A percentile compares a stretch with the other conserved stretches of the same genome.
Conservation (phyloP, 2,329 filamentous ascomycete genomes). For the Cryphonectria radicalis region DNA sequence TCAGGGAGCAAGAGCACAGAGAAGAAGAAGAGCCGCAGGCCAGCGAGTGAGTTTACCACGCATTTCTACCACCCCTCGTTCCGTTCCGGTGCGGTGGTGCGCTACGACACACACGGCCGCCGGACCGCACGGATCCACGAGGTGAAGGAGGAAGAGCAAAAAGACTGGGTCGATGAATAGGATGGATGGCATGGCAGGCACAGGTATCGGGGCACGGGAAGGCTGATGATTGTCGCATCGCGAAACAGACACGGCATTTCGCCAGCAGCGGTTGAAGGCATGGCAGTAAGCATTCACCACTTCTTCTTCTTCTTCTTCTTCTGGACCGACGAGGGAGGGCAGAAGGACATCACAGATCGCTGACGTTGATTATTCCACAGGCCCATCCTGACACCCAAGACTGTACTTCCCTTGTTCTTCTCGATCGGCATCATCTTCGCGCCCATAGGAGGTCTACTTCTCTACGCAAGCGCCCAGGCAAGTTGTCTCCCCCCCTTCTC, state of each 20-base stretch:
- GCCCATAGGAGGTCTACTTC: conserved; percentile 82
- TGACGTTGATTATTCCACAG: conserved; percentile 48
- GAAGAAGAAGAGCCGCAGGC: conserved; percentile 89
- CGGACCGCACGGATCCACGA: background rate
- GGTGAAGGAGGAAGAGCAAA: background rate
- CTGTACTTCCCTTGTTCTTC: conserved; percentile 89
- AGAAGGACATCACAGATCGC: background rate
- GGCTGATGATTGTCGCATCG: conserved; percentile 23
- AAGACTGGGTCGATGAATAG: background rate
- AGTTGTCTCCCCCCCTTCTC: conserved; percentile 31
- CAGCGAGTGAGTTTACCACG: conserved; percentile 70
- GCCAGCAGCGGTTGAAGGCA: conserved; percentile 95
- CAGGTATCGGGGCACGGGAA: background rate
- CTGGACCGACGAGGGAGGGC: background rate
- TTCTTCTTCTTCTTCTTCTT: background rate
- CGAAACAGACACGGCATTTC: conserved; percentile 83
- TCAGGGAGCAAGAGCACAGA: conserved; percentile 59
- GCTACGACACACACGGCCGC: background rate
- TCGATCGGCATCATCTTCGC: conserved; percentile 89
- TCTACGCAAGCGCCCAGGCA: conserved; percentile 85
- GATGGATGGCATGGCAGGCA: background rate
- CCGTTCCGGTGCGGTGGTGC: background rate
- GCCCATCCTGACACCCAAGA: conserved; percentile 94
- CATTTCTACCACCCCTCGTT: background rate
- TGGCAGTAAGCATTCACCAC: conserved; percentile 79